phyloP scores from a whole-genome alignment of 768 basidiomycete genomes.

The Kwoniella europaea region DNA sequence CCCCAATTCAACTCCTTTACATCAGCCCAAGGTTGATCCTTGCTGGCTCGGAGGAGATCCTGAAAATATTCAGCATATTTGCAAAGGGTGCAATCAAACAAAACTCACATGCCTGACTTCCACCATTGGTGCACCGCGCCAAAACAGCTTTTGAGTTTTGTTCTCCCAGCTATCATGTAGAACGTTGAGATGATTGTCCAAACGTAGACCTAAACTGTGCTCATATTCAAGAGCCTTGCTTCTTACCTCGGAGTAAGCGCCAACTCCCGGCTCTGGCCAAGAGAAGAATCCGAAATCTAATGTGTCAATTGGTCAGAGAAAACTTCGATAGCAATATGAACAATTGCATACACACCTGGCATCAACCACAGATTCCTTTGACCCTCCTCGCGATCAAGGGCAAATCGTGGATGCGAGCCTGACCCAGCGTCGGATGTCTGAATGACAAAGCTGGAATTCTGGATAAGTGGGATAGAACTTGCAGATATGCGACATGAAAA shows the following conservation, averaged over 20 bases:
- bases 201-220: conserved; percentile 21
- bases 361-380: conserved; percentile 46
- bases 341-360: conserved; percentile 38
- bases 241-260: conserved; percentile 32
- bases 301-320: not conserved
- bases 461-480: not conserved
- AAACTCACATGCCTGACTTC: conserved; percentile 40
- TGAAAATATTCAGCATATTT: not conserved
- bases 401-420: conserved; percentile 38
- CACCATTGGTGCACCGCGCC: conserved; percentile 45
- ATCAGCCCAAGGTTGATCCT: conserved; percentile 46
- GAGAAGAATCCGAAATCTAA: conserved; percentile 44
- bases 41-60: conserved; percentile 40
- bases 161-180: conserved; percentile 27
- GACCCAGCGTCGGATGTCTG: conserved; percentile 40
- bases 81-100: not conserved
- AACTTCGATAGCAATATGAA: not conserved
- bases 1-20: conserved; percentile 47
- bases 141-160: conserved; percentile 38
- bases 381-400: conserved; percentile 31
- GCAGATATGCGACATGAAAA: no score
- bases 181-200: conserved; percentile 12
- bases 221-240: conserved; percentile 30
- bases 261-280: conserved; percentile 44
- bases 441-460: conserved; percentile 32